Base-by-base conservation (phyloP, 2,329 filamentous ascomycete genomes). In the Aspergillus amoenus region DNA sequence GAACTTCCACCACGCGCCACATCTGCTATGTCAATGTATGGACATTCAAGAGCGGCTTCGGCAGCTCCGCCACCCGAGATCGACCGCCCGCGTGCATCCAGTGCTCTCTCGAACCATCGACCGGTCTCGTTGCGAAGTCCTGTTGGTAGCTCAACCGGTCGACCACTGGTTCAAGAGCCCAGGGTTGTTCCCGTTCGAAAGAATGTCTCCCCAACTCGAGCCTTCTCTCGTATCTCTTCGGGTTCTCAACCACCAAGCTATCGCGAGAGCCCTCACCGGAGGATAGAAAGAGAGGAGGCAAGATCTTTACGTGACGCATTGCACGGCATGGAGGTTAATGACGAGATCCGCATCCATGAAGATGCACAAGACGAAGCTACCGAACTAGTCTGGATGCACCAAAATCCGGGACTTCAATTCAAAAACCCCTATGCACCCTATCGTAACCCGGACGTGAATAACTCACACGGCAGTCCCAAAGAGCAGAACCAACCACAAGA, bases 301-400 rank as follows among this genome's bases (percentile, higher is more conserved):
- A 78, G 78, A 8, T 81, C 81, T 17, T 66, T 87, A 49, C 76
- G 83, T 13, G 76, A 80, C 57, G 84, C 84, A 13, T 72, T 87
- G 64, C 79, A 85, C 61, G 81, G 82, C 57, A 78, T 87, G 75
- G 83, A 86, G 63, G 61, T 84, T 21, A 73, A 82, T 22, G 79
- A 84, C 43, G 84, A 87, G 52, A 58, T 68, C 21, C 77, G 76
- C 51, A 65, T 88, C 22, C 83, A 84, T 63, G 70, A 76, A 27
- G 81, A 82, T 11, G 85, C 85, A 13, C 82, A 85, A 64, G 80
- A 85, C 52, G 85, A 88, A 68, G 85, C 85, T 12, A 82, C 83
- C 0, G 82, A 87, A 63, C 74, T 88, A 37, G 85, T 88, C n/a
- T 84, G 81, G 80, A 83, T 82, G 66, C 85, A 88, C 67, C 79